phyloP scores from a whole-genome alignment of 2,329 filamentous ascomycete genomes.

The Monosporascus sp. region DNA sequence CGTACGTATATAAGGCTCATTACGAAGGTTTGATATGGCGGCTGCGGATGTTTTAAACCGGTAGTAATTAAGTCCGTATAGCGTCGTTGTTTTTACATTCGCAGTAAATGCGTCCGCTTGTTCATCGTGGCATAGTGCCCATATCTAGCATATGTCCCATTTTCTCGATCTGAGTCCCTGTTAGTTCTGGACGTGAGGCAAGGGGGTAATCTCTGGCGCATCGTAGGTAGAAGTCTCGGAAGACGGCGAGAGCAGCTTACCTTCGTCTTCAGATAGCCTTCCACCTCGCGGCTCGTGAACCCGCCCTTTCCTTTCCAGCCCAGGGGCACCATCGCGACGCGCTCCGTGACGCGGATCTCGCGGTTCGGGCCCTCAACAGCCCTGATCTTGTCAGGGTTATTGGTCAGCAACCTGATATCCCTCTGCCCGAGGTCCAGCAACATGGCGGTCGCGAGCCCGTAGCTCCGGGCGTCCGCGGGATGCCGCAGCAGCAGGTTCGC shows the following conservation, averaged over 20 bases:
- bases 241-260: conserved; percentile 40
- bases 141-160: conserved; percentile 77
- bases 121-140: conserved; percentile 27
- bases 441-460: conserved; percentile 95
- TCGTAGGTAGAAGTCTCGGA: too few species aligned
- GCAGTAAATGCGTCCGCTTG: not conserved
- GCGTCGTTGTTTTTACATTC: too few species aligned
- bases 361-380: conserved; percentile 88
- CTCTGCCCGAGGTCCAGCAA: conserved; percentile 75
- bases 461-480: conserved; percentile 89
- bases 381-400: conserved; percentile 95
- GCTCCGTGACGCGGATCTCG: conserved; percentile 80
- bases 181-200: not conserved
- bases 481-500: conserved; percentile 88
- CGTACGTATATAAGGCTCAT: too few species aligned
- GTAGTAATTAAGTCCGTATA: too few species aligned
- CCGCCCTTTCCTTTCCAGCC: conserved; percentile 86
- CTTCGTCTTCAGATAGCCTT: conserved; percentile 93
- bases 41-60: too few species aligned
- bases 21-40: too few species aligned
- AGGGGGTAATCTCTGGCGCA: not conserved
- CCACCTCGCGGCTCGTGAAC: conserved; percentile 81
- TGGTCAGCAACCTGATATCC: conserved; percentile 81
- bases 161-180: conserved; percentile 62
- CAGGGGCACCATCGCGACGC: conserved; percentile 91